Conservation (phyloP, 257 asterid species). For the Solanum sitiens region DNA sequence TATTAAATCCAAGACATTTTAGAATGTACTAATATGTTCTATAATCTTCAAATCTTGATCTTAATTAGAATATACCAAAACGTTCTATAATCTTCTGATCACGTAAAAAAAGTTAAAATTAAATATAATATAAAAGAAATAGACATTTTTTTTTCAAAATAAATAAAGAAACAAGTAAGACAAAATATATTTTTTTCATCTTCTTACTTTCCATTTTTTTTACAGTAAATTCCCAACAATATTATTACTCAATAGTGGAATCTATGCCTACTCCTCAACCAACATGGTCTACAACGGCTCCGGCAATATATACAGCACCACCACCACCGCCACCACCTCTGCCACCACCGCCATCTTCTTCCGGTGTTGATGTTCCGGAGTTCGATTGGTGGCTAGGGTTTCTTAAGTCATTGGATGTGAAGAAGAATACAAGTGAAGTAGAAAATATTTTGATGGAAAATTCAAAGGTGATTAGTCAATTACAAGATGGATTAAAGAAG, state of each 20-base stretch:
- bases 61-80: no score
- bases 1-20: no score
- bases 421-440: neutral
- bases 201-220: neutral
- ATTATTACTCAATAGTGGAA: slow-evolving; percentile 13
- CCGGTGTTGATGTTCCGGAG: slow-evolving; percentile 9
- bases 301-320: slow-evolving; percentile 11
- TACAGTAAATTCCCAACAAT: neutral
- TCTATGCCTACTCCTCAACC: slow-evolving; percentile 21
- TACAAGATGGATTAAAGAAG: neutral
- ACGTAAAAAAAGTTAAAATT: no score
- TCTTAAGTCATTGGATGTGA: slow-evolving; percentile 21
- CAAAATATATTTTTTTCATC: neutral
- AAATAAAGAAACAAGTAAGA: no score
- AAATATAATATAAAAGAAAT: no score
- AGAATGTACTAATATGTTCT: no score
- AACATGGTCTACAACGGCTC: slow-evolving; percentile 35
- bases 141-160: no score
- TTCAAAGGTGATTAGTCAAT: neutral
- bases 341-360: neutral
- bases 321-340: neutral
- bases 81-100: no score
- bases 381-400: slow-evolving; percentile 35
- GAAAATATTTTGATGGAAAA: neutral
- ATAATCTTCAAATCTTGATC: no score